Evolutionary conservation across 1,139 yeast species (phyloP).

Genomic region (Geotrichum carabidarum): DNA sequence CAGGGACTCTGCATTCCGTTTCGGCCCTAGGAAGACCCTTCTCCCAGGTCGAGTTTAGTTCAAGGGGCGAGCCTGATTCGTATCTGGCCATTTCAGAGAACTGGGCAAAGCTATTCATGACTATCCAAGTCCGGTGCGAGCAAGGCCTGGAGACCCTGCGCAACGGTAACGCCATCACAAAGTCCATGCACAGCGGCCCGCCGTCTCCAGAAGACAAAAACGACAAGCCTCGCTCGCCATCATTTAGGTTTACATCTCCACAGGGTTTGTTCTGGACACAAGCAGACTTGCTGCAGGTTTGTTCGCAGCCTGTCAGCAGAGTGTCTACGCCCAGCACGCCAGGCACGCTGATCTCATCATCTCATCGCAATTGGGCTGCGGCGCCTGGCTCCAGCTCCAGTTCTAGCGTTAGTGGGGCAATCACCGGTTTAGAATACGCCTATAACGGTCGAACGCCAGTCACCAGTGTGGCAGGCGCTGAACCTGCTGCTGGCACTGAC

Average conservation of each 20-base stretch:
- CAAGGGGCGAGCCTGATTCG: constrained; percentile 14
- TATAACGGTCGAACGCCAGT: constrained; percentile 18
- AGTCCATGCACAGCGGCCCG: constrained; percentile 26
- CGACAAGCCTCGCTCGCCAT: constrained; percentile 18
- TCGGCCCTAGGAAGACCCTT: not conserved
- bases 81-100: constrained; percentile 27
- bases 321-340: constrained; percentile 3
- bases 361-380: not conserved
- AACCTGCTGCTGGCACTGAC: constrained; percentile 6
- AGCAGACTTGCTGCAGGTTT: constrained; percentile 14
- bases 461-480: not conserved
- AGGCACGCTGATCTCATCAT: not conserved
- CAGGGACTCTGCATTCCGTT: constrained; percentile 10
- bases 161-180: constrained; percentile 31
- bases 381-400: not conserved
- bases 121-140: constrained; percentile 31
- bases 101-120: constrained; percentile 32
- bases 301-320: not conserved
- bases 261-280: constrained; percentile 20
- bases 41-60: not conserved
- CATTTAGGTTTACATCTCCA: constrained; percentile 17
- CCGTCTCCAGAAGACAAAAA: constrained; percentile 23
- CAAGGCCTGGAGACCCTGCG: constrained; percentile 30
- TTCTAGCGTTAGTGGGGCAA: not conserved
- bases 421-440: not conserved